Conservation (phyloP, 2,329 filamentous ascomycete genomes). For the Alternaria sp. region DNA sequence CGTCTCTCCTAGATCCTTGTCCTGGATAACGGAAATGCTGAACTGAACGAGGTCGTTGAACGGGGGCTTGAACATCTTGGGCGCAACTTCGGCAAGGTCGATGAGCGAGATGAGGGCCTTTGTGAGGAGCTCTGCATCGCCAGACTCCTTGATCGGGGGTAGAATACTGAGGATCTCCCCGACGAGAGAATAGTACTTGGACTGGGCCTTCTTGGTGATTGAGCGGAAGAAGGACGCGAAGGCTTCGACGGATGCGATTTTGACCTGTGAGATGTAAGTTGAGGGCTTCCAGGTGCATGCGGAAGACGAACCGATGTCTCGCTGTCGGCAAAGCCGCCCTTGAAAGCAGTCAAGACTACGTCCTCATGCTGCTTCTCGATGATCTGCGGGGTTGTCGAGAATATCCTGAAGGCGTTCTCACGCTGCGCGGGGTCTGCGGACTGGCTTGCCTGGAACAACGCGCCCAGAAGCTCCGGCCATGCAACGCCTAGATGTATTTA, state of each 20-base stretch:
- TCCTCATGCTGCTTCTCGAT: conserved; percentile 96
- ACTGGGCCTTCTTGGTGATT: conserved; percentile 83
- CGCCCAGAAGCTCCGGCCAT: conserved; percentile 88
- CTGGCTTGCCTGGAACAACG: conserved; percentile 89
- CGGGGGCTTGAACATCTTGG: conserved; percentile 96
- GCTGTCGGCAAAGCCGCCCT: conserved; percentile 89
- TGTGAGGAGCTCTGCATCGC: conserved; percentile 88
- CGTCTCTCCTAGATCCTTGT: conserved; percentile 90
- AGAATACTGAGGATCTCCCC: conserved; percentile 94
- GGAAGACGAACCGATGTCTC: conserved; percentile 69
- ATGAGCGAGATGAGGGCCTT: conserved; percentile 90
- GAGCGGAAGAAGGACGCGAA: conserved; percentile 96
- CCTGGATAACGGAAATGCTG: conserved; percentile 89
- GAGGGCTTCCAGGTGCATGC: background rate
- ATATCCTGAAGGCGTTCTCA: conserved; percentile 93
- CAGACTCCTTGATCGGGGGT: conserved; percentile 88
- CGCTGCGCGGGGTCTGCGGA: conserved; percentile 81
- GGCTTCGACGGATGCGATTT: conserved; percentile 92
- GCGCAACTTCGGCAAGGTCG: conserved; percentile 89
- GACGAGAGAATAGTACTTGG: conserved; percentile 85
- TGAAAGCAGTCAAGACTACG: conserved; percentile 85
- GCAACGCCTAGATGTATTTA: conserved; percentile 66
- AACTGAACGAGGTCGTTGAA: conserved; percentile 94
- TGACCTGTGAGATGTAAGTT: conserved; percentile 65
- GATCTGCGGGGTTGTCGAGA: conserved; percentile 91